phyloP scores from a whole-genome alignment of 2,329 filamentous ascomycete species.

The Aureobasidium vineae region DNA sequence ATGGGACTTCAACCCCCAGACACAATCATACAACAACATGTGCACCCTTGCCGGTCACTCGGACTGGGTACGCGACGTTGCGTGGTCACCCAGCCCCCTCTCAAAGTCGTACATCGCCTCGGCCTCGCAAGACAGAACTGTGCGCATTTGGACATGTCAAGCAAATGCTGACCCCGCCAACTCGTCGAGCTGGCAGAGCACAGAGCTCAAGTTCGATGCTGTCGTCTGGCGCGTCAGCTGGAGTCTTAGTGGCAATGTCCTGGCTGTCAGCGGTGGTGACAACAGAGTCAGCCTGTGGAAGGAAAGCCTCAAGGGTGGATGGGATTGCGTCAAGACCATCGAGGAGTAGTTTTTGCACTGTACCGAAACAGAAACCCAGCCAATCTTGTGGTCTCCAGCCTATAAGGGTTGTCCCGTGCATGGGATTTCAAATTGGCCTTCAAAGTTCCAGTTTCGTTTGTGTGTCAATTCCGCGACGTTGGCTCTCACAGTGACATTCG shows the following conservation, averaged over 20 bases:
- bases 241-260: constrained; percentile 94
- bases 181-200: constrained; percentile 74
- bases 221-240: constrained; percentile 96
- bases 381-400: background rate
- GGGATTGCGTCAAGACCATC: constrained; percentile 96
- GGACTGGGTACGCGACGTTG: constrained; percentile 97
- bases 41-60: constrained; percentile 74
- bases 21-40: constrained; percentile 42
- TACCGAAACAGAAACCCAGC: background rate
- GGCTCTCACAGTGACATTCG: background rate
- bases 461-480: background rate
- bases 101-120: constrained; percentile 96
- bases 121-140: constrained; percentile 93
- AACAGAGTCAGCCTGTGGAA: constrained; percentile 99
- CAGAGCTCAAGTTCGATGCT: constrained; percentile 81
- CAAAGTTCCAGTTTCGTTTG: background rate
- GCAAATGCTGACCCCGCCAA: constrained; percentile 41
- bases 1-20: constrained; percentile 71
- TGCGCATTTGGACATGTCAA: constrained; percentile 83
- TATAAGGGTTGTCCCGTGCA: background rate
- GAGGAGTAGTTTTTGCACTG: constrained; percentile 50
- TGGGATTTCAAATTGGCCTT: background rate
- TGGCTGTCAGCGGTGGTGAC: constrained; percentile 89
- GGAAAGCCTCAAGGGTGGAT: constrained; percentile 93
- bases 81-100: constrained; percentile 92